Conservation (phyloP, 2,329 filamentous ascomycete species). For the Fusarium sp. region DNA sequence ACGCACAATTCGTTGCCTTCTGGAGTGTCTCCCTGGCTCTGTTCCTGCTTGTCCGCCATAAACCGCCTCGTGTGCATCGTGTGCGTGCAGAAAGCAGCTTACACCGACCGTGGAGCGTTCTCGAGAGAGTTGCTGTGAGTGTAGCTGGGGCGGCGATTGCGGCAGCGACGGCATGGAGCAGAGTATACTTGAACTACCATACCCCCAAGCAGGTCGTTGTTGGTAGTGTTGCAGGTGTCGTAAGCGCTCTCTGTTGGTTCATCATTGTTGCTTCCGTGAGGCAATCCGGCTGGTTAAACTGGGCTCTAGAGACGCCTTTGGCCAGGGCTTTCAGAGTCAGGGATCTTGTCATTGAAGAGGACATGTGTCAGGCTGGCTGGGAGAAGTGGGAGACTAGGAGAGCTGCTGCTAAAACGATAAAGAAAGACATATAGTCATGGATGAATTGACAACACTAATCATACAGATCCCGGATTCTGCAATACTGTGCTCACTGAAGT, state of each 20-base stretch:
- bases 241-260: slow-evolving; percentile 84
- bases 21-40: slow-evolving; percentile 86
- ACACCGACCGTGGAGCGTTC: slow-evolving; percentile 63
- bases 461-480: not conserved
- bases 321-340: slow-evolving; percentile 76
- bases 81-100: slow-evolving; percentile 2
- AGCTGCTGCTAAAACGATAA: slow-evolving; percentile 41
- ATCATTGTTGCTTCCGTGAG: slow-evolving; percentile 72
- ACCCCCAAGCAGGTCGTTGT: slow-evolving; percentile 87
- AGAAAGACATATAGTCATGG: slow-evolving; percentile 42
- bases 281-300: slow-evolving; percentile 73
- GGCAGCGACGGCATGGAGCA: slow-evolving; percentile 77
- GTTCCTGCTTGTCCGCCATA: slow-evolving; percentile 85
- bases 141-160: slow-evolving; percentile 69
- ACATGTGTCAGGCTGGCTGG: slow-evolving; percentile 92
- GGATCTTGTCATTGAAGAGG: slow-evolving; percentile 87
- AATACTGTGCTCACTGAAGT: not conserved
- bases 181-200: slow-evolving; percentile 93
- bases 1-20: slow-evolving; percentile 94
- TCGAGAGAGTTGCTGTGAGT: slow-evolving; percentile 66
- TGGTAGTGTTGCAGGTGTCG: slow-evolving; percentile 74
- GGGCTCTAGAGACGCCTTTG: slow-evolving; percentile 73
- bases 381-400: slow-evolving; percentile 80
- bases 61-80: slow-evolving; percentile 56
- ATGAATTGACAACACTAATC: not conserved